phyloP scores from a whole-genome alignment of 148 eudicot species.

The Linanthus parryae region DNA sequence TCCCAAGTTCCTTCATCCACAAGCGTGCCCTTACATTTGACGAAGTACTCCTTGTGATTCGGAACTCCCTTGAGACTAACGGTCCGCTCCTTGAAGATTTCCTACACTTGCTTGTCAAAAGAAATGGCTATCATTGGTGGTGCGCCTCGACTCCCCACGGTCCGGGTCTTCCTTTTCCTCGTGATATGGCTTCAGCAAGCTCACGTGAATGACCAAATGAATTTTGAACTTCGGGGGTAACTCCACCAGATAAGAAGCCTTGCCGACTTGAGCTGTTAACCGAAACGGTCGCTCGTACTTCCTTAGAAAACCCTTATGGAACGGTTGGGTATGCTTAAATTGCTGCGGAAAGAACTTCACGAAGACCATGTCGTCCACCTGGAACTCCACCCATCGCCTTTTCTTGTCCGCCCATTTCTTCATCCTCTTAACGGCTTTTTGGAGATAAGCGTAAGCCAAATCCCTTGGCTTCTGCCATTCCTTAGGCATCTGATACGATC shows the following conservation, averaged over 20 bases:
- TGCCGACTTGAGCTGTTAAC: neutral
- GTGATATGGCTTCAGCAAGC: neutral
- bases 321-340: neutral
- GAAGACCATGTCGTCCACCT: neutral
- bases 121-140: too few species aligned
- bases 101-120: too few species aligned
- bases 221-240: neutral
- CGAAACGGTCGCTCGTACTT: conserved; percentile 1
- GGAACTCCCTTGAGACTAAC: neutral
- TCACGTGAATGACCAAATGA: neutral
- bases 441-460: neutral
- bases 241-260: neutral
- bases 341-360: neutral
- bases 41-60: neutral
- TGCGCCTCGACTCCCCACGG: neutral
- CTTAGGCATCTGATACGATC: neutral
- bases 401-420: conserved; percentile 3
- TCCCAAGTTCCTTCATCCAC: neutral
- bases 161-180: neutral
- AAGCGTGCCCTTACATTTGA: neutral
- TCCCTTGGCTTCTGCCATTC: neutral
- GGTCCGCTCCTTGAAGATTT: neutral
- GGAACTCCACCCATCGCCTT: too few species aligned
- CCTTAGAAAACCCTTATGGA: neutral
- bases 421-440: neutral